Evolutionary conservation across 2,329 filamentous ascomycete genomes (phyloP).

Genomic region (Drechslerella dactyloides): DNA sequence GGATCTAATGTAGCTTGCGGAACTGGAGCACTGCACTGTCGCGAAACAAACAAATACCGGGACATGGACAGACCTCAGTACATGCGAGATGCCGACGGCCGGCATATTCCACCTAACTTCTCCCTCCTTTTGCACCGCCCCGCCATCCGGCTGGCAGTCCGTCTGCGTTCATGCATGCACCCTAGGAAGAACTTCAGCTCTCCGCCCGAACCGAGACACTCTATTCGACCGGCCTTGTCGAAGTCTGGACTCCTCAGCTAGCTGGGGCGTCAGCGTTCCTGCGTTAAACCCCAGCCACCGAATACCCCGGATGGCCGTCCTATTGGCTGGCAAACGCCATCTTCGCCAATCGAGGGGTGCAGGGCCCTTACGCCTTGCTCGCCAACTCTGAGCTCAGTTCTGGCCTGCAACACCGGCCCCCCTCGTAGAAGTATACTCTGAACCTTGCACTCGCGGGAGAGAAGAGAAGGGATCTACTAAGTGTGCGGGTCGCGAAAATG

Average conservation of each 20-base stretch:
- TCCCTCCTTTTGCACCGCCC: too few relatives aligned
- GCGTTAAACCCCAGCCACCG: not conserved
- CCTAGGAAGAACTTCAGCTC: not conserved
- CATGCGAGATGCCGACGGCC: not conserved
- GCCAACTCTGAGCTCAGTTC: not conserved
- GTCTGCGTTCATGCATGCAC: too few relatives aligned
- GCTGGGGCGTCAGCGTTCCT: not conserved
- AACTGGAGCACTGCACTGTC: not conserved
- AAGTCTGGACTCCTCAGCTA: not conserved
- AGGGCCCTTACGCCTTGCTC: constrained; percentile 6
- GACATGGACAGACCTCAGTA: not conserved
- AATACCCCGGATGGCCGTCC: constrained; percentile 22
- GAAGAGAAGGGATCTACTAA: too few relatives aligned
- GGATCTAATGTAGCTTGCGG: not conserved
- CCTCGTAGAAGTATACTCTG: too few relatives aligned
- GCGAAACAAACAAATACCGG: not conserved
- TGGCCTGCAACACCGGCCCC: constrained; percentile 7
- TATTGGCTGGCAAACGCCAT: constrained; percentile 28
- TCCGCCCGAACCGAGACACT: not conserved
- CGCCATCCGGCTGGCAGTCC: too few relatives aligned
- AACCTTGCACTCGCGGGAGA: too few relatives aligned
- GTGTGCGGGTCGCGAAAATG: too few relatives aligned
- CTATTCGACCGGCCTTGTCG: not conserved
- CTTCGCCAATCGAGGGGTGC: constrained; percentile 32
- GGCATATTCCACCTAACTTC: not conserved